These are phyloP conservation scores for Syzygium malaccense DNA, from an alignment of 441 rosid genomes.

Conservation along the genomic window DNA sequence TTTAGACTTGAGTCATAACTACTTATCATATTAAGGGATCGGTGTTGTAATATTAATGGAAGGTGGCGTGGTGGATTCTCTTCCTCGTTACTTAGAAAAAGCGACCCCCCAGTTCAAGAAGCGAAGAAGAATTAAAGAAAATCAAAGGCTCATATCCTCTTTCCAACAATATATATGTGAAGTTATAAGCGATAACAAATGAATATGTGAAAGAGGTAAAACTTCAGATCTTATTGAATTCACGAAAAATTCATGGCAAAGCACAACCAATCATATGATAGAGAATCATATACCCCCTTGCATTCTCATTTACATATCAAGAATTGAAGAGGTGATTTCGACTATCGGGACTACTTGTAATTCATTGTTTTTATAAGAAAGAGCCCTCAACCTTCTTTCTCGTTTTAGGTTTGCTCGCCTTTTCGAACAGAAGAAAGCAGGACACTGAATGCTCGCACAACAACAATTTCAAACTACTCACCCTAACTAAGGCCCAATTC, in stretches of 20 bases:
- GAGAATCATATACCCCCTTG: neutral
- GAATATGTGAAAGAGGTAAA: neutral
- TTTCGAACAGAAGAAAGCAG: neutral
- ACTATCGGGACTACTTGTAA: neutral
- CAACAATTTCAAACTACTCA: neutral
- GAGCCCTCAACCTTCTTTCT: neutral
- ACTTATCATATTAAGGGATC: neutral
- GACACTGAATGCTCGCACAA: neutral
- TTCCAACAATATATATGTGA: neutral
- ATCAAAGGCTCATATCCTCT: neutral
- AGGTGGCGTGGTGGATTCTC: neutral
- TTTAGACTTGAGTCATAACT: neutral
- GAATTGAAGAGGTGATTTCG: neutral
- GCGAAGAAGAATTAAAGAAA: neutral
- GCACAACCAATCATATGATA: neutral
- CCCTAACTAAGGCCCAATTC: too few species aligned
- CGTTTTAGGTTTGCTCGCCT: neutral
- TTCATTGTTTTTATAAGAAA: too few species aligned
- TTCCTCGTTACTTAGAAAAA: neutral
- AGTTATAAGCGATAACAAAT: neutral
- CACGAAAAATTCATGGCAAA: neutral
- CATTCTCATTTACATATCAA: neutral
- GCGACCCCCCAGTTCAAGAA: accelerated
- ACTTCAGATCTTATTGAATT: neutral
- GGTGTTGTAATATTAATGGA: neutral